phyloP scores from a whole-genome alignment of 2,329 filamentous ascomycete genomes.

The Aspergillus fischeri region DNA sequence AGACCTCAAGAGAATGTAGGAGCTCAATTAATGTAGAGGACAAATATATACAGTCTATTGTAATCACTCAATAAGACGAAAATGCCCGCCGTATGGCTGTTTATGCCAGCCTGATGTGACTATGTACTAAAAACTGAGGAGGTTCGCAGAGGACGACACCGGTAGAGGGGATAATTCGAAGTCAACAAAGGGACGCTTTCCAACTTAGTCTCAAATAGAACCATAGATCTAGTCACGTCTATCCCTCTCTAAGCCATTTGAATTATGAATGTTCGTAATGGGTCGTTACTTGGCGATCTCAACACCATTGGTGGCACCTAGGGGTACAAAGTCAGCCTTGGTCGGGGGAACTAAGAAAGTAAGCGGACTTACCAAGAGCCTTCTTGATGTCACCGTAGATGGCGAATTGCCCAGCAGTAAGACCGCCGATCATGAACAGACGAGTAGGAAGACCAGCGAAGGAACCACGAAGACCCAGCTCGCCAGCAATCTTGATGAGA shows the following conservation, averaged over 20 bases:
- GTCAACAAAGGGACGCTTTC: no score
- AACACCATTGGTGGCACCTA: conserved; percentile 66
- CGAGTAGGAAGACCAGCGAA: conserved; percentile 76
- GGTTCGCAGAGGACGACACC: no score
- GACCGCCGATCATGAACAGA: conserved; percentile 54
- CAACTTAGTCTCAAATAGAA: no score
- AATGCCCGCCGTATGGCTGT: neutral
- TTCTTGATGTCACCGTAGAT: conserved; percentile 79
- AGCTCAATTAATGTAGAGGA: no score
- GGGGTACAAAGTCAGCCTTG: neutral
- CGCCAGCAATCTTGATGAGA: conserved; percentile 82
- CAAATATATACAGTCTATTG: neutral
- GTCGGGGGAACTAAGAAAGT: neutral
- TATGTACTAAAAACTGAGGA: neutral
- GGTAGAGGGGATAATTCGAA: no score
- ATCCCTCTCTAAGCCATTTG: neutral
- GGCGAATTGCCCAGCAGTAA: conserved; percentile 78
- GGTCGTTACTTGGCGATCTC: conserved; percentile 56
- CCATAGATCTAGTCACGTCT: neutral
- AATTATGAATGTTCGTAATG: neutral
- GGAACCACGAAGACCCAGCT: conserved; percentile 74
- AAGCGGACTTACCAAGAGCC: conserved; percentile 45
- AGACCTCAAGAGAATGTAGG: no score
- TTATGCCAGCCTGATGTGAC: neutral
- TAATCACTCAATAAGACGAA: neutral